These are phyloP conservation scores for Lactarius evosmus DNA, from an alignment of 768 basidiomycete species.

Conservation along the genomic window DNA sequence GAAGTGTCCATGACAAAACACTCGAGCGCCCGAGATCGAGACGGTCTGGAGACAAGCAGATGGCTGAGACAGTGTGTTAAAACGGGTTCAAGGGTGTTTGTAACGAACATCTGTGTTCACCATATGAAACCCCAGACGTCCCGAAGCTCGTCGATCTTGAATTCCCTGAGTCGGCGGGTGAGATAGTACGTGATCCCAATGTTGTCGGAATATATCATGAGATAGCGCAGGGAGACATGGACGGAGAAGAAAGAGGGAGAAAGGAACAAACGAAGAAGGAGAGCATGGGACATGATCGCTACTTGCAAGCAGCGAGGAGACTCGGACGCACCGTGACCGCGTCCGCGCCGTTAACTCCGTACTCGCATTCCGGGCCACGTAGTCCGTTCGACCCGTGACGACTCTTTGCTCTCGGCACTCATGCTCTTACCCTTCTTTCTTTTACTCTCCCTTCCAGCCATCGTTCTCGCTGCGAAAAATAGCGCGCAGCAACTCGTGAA, in stretches of 20 bases:
- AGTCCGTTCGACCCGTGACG: neutral
- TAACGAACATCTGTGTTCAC: conserved; percentile 38
- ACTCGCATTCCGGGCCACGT: conserved; percentile 19
- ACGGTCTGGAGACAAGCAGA: conserved; percentile 88
- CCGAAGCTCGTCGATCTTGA: conserved; percentile 66
- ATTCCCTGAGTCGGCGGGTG: conserved; percentile 64
- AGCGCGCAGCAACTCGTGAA: conserved; percentile 54
- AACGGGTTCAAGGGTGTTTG: conserved; percentile 35
- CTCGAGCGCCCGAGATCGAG: conserved; percentile 89
- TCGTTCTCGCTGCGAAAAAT: conserved; percentile 33
- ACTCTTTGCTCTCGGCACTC: conserved; percentile 5
- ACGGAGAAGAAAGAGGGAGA: conserved; percentile 92
- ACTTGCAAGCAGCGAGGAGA: neutral
- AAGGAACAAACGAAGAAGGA: conserved; percentile 88
- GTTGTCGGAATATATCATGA: conserved; percentile 77
- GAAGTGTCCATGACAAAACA: conserved; percentile 88
- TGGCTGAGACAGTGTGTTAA: conserved; percentile 55
- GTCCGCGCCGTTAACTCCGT: conserved; percentile 3
- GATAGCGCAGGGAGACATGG: conserved; percentile 88
- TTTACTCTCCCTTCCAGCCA: conserved; percentile 36
- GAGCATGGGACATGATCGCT: conserved; percentile 65
- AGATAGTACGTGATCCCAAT: conserved; percentile 91
- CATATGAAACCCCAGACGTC: conserved; percentile 91
- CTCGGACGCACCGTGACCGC: neutral
- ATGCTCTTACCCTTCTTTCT: conserved; percentile 34